Evolutionary conservation across 441 rosid species (phyloP), one percentile per base, ranked within the genome.

Genomic region (Capsella rubella): DNA sequence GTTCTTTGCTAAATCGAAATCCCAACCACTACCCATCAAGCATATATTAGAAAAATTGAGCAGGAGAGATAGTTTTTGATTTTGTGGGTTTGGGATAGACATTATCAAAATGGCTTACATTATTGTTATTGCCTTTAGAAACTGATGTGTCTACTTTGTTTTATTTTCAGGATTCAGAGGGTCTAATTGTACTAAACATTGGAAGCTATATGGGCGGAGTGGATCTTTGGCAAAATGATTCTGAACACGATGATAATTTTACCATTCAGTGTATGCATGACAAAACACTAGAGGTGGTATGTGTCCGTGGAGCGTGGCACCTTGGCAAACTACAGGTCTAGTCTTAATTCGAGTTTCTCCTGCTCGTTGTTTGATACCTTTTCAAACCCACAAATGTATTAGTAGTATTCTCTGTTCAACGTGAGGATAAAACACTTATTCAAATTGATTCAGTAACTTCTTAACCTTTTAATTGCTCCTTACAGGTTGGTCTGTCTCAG

Each of bases 151-250:
- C 43, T 32, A 29, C 43, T 43, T 34, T 77, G 2, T 53, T 57
- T 59, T 31, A 43, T 57, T 55, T 59, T 59, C 85, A 89, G 93
- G 91, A 83, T 70, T 76, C 89, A 37, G 88, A 89, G 80, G 93
- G 91, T 55, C 72, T 89, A 53, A 87, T 89, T 72, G 87, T 89
- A 74, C 86, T 87, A 62, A 89, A 89, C 78, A 87, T 89, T 76
- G 82, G 91, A 72, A 89, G 93, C 81, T 89, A 89, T 77, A 89
- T 89, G 93, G 93, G 91, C 6, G 93, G 93, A 51, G 91, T 89
- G 56, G 87, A 87, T 85, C 89, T 89, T 34, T 89, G 93, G 93
- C 89, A 89, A 80, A 87, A 89, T 63, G 91, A 87, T 39, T 83
- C 77, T 69, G 88, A 89, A 67, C 88, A 85, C 61, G 87, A 89